These are phyloP conservation scores for Solanum rostratum DNA, from an alignment of 257 asterid genomes.

Conservation along the genomic window DNA sequence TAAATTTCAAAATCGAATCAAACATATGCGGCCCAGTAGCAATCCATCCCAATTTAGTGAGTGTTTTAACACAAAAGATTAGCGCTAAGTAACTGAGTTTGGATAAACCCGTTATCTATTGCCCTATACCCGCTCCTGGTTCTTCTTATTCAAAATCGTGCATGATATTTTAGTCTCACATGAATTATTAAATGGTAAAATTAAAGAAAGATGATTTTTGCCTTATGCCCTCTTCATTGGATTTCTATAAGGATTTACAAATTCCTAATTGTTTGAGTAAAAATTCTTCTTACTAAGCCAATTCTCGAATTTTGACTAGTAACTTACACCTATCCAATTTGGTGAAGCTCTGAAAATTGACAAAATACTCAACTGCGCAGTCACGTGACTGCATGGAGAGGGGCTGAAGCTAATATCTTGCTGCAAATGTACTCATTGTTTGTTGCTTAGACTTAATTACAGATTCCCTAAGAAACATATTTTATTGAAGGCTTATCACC, in stretches of 20 bases:
- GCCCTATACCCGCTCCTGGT: not conserved
- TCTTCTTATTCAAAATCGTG: not conserved
- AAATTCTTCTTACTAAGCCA: not conserved
- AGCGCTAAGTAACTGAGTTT: too few species aligned
- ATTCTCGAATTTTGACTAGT: not conserved
- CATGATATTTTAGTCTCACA: not conserved
- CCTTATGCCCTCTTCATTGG: not conserved
- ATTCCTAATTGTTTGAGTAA: not conserved
- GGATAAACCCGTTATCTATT: not conserved
- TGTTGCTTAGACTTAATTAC: conserved; percentile 8
- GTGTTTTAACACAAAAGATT: not conserved
- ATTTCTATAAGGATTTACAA: not conserved
- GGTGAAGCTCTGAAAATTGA: not conserved
- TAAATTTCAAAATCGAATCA: too few species aligned
- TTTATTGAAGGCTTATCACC: not conserved
- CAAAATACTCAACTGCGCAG: not conserved
- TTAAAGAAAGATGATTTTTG: not conserved
- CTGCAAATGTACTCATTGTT: conserved; percentile 18
- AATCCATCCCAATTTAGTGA: not conserved
- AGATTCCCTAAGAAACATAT: conserved; percentile 13
- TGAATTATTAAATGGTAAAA: not conserved
- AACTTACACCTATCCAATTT: not conserved
- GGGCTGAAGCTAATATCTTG: conserved; percentile 8
- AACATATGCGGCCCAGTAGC: too few species aligned
- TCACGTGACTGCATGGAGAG: conserved; percentile 2